These are phyloP conservation scores for Cladosporium sp. DNA, from an alignment of 2,329 filamentous ascomycete species.

Conservation along the genomic window DNA sequence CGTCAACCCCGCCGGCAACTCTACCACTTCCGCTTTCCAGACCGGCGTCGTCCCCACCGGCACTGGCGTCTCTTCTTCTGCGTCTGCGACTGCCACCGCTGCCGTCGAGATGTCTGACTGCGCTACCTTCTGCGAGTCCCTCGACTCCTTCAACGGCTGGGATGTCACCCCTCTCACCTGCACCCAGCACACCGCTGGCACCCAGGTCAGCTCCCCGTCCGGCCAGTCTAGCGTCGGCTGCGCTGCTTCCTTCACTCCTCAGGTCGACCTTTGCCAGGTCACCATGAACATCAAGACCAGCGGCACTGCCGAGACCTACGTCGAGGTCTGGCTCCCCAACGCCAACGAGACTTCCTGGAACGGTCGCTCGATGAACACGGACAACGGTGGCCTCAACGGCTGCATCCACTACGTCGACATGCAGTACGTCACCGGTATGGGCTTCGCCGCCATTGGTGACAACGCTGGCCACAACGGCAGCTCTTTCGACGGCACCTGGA, in stretches of 20 bases:
- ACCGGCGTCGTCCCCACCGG: slow-evolving; percentile 1
- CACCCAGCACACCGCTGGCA: slow-evolving; percentile 4
- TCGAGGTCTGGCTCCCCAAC: slow-evolving; percentile 42
- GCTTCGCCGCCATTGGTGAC: slow-evolving; percentile 30
- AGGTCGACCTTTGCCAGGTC: slow-evolving; percentile 36
- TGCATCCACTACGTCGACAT: slow-evolving; percentile 30
- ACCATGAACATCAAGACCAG: slow-evolving; percentile 36
- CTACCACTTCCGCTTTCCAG: neutral
- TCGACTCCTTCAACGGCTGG: slow-evolving; percentile 8
- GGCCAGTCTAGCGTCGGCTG: slow-evolving; percentile 15
- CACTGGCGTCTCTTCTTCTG: neutral
- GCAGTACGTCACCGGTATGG: slow-evolving; percentile 26
- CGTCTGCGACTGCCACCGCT: slow-evolving; percentile 1
- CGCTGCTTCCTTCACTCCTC: slow-evolving; percentile 20
- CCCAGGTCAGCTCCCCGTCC: neutral
- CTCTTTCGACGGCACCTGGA: slow-evolving; percentile 27
- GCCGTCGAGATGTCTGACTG: slow-evolving; percentile 6
- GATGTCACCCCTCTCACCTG: slow-evolving; percentile 12
- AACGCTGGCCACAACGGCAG: slow-evolving; percentile 30
- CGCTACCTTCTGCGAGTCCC: slow-evolving; percentile 11
- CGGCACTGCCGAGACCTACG: slow-evolving; percentile 34
- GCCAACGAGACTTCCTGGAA: slow-evolving; percentile 27
- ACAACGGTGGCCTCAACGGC: slow-evolving; percentile 31
- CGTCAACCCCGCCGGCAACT: neutral
- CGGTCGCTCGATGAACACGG: slow-evolving; percentile 30